Base-by-base conservation (phyloP, 2,329 filamentous ascomycete genomes). In the Juglanconis sp. region DNA sequence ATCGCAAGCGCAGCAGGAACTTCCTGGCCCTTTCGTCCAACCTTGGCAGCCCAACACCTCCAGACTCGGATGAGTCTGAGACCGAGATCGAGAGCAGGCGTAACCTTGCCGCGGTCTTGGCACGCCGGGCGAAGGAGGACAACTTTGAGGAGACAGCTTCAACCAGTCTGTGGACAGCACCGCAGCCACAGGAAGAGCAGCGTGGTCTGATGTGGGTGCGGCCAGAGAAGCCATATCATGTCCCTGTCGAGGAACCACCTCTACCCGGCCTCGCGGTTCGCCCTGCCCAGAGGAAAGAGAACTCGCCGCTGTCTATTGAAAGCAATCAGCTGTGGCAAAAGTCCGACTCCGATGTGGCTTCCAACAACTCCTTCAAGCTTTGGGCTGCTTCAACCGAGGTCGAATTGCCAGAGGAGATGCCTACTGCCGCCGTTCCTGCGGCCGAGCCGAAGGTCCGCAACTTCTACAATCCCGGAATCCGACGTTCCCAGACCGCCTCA, bases 21-120 rank as follows among this genome's bases (percentile, higher is more conserved):
- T 76, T 75, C 66, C 61, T 78, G 50, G 68, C 74, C 53, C 62
- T 77, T 55, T 67, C 75, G 38, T 70, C 72, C 9, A 73, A 76
- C 57, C 66, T 83, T 3, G 78, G 75, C 42, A 84, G 80, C 64
- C 81, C 81, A 36, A 85, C 82, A 51, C 82, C 82, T 53, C 79
- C 81, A 7, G 81, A 85, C 56, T 83, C 78, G 15, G 77, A 82
- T 59, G 73, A 77, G 55, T 77, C 77, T n/a, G 77, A 77, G 50
- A 73, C 72, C 38, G 74, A 77, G 36, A 67, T 52, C 17, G 70
- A 72, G 40, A 46, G 63, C 13, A 65, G 68, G 40, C 60, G 56
- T 15, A 60, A 60, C 36, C 58, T 65, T 4, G 68, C 68, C 15
- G 48, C 60, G 13, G 38, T 56, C 24, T 53, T 66, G 24, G 53